These are phyloP conservation scores for Umbelopsis sp. DNA, from an alignment of 192 early-diverging fungal species.

Conservation along the genomic window DNA sequence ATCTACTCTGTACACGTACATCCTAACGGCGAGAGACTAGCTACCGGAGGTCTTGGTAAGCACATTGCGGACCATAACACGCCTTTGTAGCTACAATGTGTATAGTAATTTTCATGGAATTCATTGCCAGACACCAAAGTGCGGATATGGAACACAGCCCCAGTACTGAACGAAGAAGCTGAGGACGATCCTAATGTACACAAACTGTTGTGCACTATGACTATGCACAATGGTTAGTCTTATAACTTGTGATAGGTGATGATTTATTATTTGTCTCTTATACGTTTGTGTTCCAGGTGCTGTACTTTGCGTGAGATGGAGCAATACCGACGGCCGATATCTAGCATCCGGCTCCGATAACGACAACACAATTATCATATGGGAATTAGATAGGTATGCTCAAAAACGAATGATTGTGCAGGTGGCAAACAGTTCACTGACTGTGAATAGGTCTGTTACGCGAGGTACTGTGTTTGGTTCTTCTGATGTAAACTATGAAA, in stretches of 20 bases:
- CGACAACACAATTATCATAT: conserved; percentile 90
- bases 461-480: conserved; percentile 48
- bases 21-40: conserved; percentile 78
- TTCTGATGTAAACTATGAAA: conserved; percentile 62
- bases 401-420: background rate
- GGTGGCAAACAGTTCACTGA: conserved; percentile 20
- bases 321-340: conserved; percentile 66
- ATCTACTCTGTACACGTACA: conserved; percentile 92
- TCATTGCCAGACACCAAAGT: conserved; percentile 75
- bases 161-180: conserved; percentile 55
- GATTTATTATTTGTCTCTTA: background rate
- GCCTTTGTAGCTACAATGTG: background rate
- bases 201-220: conserved; percentile 78
- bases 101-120: background rate
- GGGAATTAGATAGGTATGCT: conserved; percentile 72
- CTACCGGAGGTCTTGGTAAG: conserved; percentile 82
- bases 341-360: conserved; percentile 88
- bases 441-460: background rate
- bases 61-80: background rate
- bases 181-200: conserved; percentile 54
- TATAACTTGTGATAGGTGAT: background rate
- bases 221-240: conserved; percentile 73
- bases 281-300: conserved; percentile 54
- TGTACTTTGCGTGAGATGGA: conserved; percentile 88
- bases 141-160: conserved; percentile 84